Evolutionary conservation across 345 rosid species (phyloP).

Genomic region (Citrus hindsii): DNA sequence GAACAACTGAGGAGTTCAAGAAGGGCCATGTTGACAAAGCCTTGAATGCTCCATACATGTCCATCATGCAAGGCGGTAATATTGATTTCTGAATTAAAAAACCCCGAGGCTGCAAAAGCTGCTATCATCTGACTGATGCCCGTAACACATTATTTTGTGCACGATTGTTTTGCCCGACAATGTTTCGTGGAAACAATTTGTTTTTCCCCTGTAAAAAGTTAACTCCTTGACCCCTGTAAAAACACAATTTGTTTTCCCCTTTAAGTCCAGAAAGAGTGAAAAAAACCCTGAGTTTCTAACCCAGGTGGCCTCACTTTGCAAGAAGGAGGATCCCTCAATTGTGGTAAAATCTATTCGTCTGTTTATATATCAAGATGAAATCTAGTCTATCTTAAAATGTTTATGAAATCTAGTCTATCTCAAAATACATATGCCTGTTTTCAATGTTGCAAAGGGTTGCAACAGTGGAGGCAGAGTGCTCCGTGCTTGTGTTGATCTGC

Average conservation of each 20-base stretch:
- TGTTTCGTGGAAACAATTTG: background rate
- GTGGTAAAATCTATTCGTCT: conserved; percentile 31
- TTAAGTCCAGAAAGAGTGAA: conserved; percentile 25
- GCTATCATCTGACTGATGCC: background rate
- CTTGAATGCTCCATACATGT: conserved; percentile 50
- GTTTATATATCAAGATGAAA: background rate
- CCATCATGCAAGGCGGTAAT: conserved; percentile 44
- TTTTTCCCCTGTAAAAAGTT: background rate
- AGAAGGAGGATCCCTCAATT: conserved; percentile 39
- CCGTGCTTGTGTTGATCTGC: conserved; percentile 38
- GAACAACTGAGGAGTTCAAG: conserved; percentile 48
- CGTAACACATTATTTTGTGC: background rate
- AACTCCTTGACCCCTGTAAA: too few relatives aligned
- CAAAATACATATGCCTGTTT: background rate
- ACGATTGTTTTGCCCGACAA: background rate
- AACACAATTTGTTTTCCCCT: too few relatives aligned
- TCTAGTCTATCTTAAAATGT: background rate
- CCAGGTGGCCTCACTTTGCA: conserved; percentile 30
- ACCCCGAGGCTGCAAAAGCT: background rate
- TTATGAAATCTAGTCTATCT: background rate
- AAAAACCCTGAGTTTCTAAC: conserved; percentile 43
- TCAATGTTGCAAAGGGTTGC: conserved; percentile 22
- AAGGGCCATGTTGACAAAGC: conserved; percentile 48
- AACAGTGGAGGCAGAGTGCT: conserved; percentile 32
- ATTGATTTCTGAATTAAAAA: background rate